Evolutionary conservation across 768 basidiomycete genomes (phyloP).

Genomic region (Gelatoporia subvermispora): DNA sequence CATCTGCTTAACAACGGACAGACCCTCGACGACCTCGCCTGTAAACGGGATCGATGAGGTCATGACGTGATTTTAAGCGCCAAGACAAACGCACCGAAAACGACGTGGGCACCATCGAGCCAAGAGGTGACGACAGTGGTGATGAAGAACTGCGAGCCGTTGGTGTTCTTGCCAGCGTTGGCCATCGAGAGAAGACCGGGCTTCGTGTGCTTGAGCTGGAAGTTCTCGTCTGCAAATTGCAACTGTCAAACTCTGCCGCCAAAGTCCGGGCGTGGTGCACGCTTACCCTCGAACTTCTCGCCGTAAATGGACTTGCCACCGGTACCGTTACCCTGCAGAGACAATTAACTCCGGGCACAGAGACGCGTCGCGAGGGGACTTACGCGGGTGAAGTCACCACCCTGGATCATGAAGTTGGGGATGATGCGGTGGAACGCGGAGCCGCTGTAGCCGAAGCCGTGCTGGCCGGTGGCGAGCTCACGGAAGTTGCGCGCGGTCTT

Average conservation of each 20-base stretch:
- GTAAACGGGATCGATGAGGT: neutral
- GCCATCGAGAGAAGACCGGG: slow-evolving; percentile 80
- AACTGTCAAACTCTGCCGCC: neutral
- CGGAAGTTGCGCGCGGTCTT: slow-evolving; percentile 82
- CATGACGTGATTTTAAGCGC: neutral
- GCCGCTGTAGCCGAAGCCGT: slow-evolving; percentile 72
- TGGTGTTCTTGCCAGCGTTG: slow-evolving; percentile 78
- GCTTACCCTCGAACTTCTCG: slow-evolving; percentile 44
- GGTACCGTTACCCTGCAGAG: slow-evolving; percentile 47
- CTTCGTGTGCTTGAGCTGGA: slow-evolving; percentile 56
- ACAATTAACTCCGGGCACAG: neutral
- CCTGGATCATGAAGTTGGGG: slow-evolving; percentile 79
- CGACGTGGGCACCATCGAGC: slow-evolving; percentile 83
- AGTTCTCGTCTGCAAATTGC: slow-evolving; percentile 58
- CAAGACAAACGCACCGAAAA: slow-evolving; percentile 56
- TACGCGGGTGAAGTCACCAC: slow-evolving; percentile 72
- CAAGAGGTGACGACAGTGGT: slow-evolving; percentile 73
- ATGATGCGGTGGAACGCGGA: slow-evolving; percentile 81
- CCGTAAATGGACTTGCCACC: slow-evolving; percentile 34
- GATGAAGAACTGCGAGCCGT: slow-evolving; percentile 91
- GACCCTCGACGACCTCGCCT: slow-evolving; percentile 56
- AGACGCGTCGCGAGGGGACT: neutral
- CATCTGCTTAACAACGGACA: slow-evolving; percentile 56
- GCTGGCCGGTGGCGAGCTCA: slow-evolving; percentile 72
- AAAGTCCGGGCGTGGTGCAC: slow-evolving; percentile 35